These are phyloP conservation scores for Penicillium sp. DNA, from an alignment of 2,329 filamentous ascomycete species.

Conservation along the genomic window DNA sequence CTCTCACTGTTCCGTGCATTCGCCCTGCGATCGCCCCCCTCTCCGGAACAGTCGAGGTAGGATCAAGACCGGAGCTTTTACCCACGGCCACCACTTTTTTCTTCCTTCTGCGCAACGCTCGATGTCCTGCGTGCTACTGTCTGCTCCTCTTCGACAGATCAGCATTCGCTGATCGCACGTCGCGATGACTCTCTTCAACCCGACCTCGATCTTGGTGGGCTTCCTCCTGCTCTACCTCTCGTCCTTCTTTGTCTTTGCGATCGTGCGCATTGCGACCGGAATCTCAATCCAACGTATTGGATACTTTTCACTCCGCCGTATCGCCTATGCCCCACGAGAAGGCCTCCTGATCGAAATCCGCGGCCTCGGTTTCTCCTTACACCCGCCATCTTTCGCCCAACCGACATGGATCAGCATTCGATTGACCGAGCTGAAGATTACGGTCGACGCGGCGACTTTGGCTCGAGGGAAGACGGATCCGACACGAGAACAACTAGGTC, in stretches of 20 bases:
- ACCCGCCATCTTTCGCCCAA: slow-evolving; percentile 94
- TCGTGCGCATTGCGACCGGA: slow-evolving; percentile 88
- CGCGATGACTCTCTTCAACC: slow-evolving; percentile 56
- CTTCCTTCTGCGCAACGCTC: slow-evolving; percentile 9
- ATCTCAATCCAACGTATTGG: slow-evolving; percentile 95
- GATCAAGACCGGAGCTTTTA: slow-evolving; percentile 15
- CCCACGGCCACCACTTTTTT: slow-evolving; percentile 10
- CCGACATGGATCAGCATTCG: slow-evolving; percentile 95
- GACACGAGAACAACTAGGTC: slow-evolving; percentile 25
- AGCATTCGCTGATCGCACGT: slow-evolving; percentile 37
- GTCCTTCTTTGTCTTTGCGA: slow-evolving; percentile 90
- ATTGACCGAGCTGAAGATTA: slow-evolving; percentile 81
- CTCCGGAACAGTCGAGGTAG: slow-evolving; percentile 9
- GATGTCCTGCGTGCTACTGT: slow-evolving; percentile 24
- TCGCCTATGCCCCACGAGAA: slow-evolving; percentile 87
- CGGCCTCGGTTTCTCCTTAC: slow-evolving; percentile 82
- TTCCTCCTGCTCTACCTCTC: slow-evolving; percentile 84
- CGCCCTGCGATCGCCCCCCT: slow-evolving; percentile 4
- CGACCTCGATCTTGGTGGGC: slow-evolving; percentile 85
- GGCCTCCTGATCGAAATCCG: slow-evolving; percentile 88
- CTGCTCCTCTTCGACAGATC: slow-evolving; percentile 31
- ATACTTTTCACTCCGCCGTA: slow-evolving; percentile 86
- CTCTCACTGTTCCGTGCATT: not conserved
- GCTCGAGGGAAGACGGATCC: slow-evolving; percentile 28
- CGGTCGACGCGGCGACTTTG: slow-evolving; percentile 74